Base-by-base conservation (phyloP, 2,329 filamentous ascomycete species). In the Herpomyces periplanetae region DNA sequence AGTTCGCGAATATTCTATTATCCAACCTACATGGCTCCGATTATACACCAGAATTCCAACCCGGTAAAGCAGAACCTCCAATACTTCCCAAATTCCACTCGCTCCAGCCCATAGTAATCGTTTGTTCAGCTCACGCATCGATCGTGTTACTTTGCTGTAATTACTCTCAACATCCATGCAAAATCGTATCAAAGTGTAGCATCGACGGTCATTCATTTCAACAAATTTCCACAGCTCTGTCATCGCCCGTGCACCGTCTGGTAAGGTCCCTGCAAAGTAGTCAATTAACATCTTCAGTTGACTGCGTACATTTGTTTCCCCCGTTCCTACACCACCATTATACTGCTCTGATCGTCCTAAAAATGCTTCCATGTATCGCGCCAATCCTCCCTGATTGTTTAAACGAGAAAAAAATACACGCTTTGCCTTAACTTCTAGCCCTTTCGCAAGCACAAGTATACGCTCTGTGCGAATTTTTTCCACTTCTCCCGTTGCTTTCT, bases 341-440 rank as follows among this genome's bases (percentile, higher is more conserved):
- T 65, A 84, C 7, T 62, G 51, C 33, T 88, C 73, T 31, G 71
- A 88, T n/a, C 59, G 47, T 27, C 63, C 56, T 18, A 96, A 42
- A 28, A 75, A 69, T n/a, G 56, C 47, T 15, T 56, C 50, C 24
- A 88, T 44, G 15, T 63, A 62, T 23, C 56, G 57, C 12, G 64
- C 58, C 29, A 68, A 59, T 18, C 56, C 51, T 3, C 59, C 51
- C 33, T 85, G 73, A 17, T 68, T 58, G 12, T 51, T 51, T 34
- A 85, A 68, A 35, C 84, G 54, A 8, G 63, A 60, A 31, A 85
- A 80, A 37, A 91, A 85, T 0, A 80, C 75, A 27, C 57, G 64
- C 34, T 68, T 73, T 1, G 73, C 62, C 25, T 55, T 58, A 2
- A 49, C 43, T 28, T 85, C 66, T 3, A 96, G 45, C 5, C 62